phyloP scores from a whole-genome alignment of 345 rosid genomes.

The Adansonia digitata region DNA sequence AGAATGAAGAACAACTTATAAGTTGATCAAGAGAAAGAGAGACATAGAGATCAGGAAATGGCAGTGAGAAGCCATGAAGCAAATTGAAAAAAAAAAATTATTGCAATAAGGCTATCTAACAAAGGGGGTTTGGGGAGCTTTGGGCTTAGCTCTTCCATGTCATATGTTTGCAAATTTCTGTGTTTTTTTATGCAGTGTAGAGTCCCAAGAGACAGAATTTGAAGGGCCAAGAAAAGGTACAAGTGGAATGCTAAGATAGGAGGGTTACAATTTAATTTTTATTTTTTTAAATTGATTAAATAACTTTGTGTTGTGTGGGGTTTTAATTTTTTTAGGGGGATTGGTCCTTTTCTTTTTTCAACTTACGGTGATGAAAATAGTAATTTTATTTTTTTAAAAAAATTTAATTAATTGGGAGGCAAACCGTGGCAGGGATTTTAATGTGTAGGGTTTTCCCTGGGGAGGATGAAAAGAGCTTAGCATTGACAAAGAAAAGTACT shows the following conservation, averaged over 20 bases:
- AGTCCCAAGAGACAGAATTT: conserved; percentile 12
- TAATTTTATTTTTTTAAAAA: neutral
- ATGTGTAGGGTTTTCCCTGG: neutral
- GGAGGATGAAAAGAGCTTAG: conserved; percentile 5
- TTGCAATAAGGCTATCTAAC: conserved; percentile 8
- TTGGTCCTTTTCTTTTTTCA: neutral
- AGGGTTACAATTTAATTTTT: neutral
- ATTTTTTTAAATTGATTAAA: neutral
- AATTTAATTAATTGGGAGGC: conserved; percentile 13
- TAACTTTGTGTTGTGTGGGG: no score
- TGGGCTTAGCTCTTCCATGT: conserved; percentile 21
- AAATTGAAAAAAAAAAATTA: conserved; percentile 1
- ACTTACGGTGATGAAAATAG: neutral
- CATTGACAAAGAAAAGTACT: conserved; percentile 2
- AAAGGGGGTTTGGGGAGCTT: neutral
- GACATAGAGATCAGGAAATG: neutral
- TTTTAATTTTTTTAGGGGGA: neutral
- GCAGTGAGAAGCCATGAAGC: neutral
- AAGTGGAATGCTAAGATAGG: conserved; percentile 20
- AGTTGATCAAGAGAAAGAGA: neutral
- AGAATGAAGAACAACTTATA: conserved; percentile 6
- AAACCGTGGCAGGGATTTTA: neutral
- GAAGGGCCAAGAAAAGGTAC: neutral
- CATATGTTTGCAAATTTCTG: conserved; percentile 23
- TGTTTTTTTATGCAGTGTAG: neutral